phyloP scores from a whole-genome alignment of 176 grass and related monocot species.

The Chrysopogon serrulatus region DNA sequence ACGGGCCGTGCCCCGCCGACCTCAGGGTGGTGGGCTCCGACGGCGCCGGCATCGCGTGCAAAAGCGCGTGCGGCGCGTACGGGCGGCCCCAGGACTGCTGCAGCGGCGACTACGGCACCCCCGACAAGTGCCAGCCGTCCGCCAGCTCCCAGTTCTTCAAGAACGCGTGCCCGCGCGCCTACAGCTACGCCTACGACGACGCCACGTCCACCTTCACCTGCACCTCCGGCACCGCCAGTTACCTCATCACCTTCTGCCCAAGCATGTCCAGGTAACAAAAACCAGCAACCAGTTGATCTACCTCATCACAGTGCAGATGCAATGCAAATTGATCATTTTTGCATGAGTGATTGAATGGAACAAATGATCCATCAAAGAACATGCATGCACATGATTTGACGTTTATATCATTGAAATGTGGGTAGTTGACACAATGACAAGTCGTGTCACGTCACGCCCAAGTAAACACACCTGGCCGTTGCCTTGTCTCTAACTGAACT shows the following conservation, averaged over 20 bases:
- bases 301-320: no score
- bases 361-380: neutral
- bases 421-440: neutral
- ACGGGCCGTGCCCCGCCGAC: constrained; percentile 52
- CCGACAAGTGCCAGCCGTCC: constrained; percentile 52
- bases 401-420: neutral
- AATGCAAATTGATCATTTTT: neutral
- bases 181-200: constrained; percentile 75
- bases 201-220: constrained; percentile 77
- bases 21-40: constrained; percentile 35
- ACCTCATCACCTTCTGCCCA: constrained; percentile 76
- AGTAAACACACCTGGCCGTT: neutral
- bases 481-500: neutral
- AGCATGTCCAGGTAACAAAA: constrained; percentile 45
- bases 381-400: neutral
- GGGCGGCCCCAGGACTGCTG: constrained; percentile 54
- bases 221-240: constrained; percentile 34
- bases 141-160: constrained; percentile 55
- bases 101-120: constrained; percentile 48
- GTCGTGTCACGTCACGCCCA: neutral
- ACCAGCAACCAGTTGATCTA: no score
- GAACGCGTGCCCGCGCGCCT: constrained; percentile 49
- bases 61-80: constrained; percentile 80
- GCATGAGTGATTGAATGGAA: neutral
- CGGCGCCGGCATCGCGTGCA: constrained; percentile 48